A percentile compares a stretch with the other conserved stretches of the same genome.
Conservation (phyloP, 2,329 filamentous ascomycete species). For the Blumeria hordei region DNA sequence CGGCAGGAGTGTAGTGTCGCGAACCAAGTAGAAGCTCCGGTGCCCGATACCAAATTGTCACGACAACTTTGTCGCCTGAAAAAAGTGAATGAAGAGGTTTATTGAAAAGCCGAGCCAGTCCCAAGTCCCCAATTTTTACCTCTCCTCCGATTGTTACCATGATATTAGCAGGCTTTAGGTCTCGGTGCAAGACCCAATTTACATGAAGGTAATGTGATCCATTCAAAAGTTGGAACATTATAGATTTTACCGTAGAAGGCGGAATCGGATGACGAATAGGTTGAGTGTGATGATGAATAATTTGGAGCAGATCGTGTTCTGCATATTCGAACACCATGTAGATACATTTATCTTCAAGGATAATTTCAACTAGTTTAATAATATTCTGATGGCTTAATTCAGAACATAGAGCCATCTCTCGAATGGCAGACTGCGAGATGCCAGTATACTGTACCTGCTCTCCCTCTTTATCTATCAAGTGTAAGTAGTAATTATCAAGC, state of each 20-base stretch:
- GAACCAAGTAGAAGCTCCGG: constrained; percentile 80
- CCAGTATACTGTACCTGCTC: constrained; percentile 88
- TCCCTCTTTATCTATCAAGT: constrained; percentile 58
- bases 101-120: constrained; percentile 75
- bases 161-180: constrained; percentile 95
- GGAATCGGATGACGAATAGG: constrained; percentile 73
- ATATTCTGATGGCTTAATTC: constrained; percentile 77
- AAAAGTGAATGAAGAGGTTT: constrained; percentile 84
- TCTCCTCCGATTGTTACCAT: constrained; percentile 83
- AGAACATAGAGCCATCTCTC: constrained; percentile 91
- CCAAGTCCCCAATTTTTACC: constrained; percentile 86
- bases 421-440: constrained; percentile 88
- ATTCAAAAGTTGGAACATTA: constrained; percentile 88
- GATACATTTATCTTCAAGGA: constrained; percentile 95
- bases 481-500: constrained; percentile 1
- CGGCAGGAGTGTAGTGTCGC: constrained; percentile 88
- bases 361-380: constrained; percentile 79
- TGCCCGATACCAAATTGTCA: constrained; percentile 97
- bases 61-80: constrained; percentile 88
- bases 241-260: constrained; percentile 69
- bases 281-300: constrained; percentile 89
- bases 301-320: constrained; percentile 89
- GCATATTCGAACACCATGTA: constrained; percentile 99
- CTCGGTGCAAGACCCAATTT: constrained; percentile 92
- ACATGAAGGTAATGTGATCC: constrained; percentile 84